A percentile compares a stretch with the other conserved stretches of the same genome.
Conservation (phyloP, 495 filamentous ascomycete genomes). For the Penicillium goetzii region DNA sequence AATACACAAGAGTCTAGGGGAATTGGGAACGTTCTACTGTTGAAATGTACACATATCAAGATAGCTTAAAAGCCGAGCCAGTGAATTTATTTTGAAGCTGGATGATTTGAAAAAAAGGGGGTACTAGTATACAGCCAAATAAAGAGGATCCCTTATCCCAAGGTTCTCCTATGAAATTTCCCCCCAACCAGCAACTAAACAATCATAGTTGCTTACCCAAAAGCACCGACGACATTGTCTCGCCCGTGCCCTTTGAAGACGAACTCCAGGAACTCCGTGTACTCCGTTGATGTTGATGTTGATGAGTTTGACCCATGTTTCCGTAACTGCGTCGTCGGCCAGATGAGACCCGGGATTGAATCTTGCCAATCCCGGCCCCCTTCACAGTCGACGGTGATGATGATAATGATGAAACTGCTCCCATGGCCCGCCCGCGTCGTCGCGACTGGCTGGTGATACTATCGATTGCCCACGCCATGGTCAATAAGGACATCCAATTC, state of each 20-base stretch:
- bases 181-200: not conserved
- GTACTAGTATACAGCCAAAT: constrained; percentile 32
- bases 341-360: constrained; percentile 18
- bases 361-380: constrained; percentile 5
- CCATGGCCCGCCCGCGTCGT: constrained; percentile 33
- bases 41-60: not conserved
- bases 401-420: constrained; percentile 14
- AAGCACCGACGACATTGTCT: constrained; percentile 42
- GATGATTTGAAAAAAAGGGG: constrained; percentile 9
- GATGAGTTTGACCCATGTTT: constrained; percentile 22
- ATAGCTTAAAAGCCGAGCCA: constrained; percentile 12
- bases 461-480: constrained; percentile 53
- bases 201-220: constrained; percentile 36
- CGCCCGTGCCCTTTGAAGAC: constrained; percentile 23
- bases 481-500: constrained; percentile 52
- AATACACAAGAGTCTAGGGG: too few relatives aligned
- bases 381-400: constrained; percentile 5
- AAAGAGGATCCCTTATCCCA: constrained; percentile 13
- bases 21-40: too few relatives aligned
- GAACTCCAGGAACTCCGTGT: constrained; percentile 51
- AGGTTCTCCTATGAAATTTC: not conserved
- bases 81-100: constrained; percentile 16
- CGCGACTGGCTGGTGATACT: constrained; percentile 40
- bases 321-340: constrained; percentile 45
- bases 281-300: constrained; percentile 23